These are phyloP conservation scores for Zanthoxylum bungeanum DNA, from an alignment of 345 rosid genomes.

Conservation along the genomic window DNA sequence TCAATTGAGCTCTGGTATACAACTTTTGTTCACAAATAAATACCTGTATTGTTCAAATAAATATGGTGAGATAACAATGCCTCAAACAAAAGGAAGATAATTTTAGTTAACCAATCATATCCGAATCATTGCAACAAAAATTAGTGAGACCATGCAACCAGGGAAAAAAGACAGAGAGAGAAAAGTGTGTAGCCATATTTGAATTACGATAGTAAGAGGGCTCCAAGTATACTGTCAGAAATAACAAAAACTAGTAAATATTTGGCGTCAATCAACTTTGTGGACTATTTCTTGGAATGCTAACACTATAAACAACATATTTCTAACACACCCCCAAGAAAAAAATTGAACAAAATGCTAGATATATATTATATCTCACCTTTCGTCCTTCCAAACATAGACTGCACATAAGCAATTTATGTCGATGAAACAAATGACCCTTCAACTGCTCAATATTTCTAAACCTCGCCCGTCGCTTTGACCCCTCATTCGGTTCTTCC, in stretches of 20 bases:
- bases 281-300: neutral
- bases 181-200: neutral
- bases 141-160: neutral
- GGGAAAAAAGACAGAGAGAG: neutral
- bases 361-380: constrained; percentile 35
- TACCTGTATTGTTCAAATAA: constrained; percentile 42
- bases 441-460: constrained; percentile 87
- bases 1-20: constrained; percentile 74
- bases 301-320: neutral
- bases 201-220: neutral
- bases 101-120: neutral
- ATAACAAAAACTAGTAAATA: neutral
- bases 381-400: constrained; percentile 94
- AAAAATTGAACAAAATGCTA: neutral
- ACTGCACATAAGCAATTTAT: constrained; percentile 77
- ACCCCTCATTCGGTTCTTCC: constrained; percentile 57
- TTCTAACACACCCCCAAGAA: neutral
- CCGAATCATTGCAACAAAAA: neutral
- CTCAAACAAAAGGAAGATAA: neutral
- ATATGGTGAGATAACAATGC: constrained; percentile 4
- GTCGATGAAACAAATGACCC: constrained; percentile 87
- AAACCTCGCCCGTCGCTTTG: constrained; percentile 58
- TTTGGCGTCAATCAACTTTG: neutral
- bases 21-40: constrained; percentile 93
- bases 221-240: neutral